phyloP scores from a whole-genome alignment of 331 rosid genomes.

The Arachis monticola region DNA sequence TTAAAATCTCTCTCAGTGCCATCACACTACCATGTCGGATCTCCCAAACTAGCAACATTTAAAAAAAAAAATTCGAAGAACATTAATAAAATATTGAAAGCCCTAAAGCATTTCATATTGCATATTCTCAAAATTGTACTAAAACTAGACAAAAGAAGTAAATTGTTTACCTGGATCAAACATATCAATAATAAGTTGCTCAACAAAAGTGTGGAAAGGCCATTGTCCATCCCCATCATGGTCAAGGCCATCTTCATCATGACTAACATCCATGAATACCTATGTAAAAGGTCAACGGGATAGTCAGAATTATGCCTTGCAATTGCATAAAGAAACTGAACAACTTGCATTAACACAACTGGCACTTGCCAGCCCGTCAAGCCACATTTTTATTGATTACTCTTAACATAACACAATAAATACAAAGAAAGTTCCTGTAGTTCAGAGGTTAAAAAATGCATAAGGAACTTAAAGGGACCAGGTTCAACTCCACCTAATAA shows the following conservation, averaged over 20 bases:
- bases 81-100: slow-evolving; percentile 22
- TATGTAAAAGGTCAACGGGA: slow-evolving; percentile 43
- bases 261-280: slow-evolving; percentile 53
- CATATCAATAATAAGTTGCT: slow-evolving; percentile 90
- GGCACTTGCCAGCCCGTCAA: too few species aligned
- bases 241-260: slow-evolving; percentile 72
- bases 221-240: slow-evolving; percentile 80
- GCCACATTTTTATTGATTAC: too few species aligned
- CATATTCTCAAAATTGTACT: slow-evolving; percentile 22
- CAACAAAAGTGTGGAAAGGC: slow-evolving; percentile 88
- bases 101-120: not conserved
- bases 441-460: too few species aligned
- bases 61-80: slow-evolving; percentile 29
- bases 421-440: too few species aligned
- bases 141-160: not conserved
- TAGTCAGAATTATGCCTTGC: slow-evolving; percentile 29
- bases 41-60: slow-evolving; percentile 81
- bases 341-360: not conserved
- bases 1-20: slow-evolving; percentile 95
- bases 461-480: too few species aligned
- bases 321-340: slow-evolving; percentile 30
- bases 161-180: slow-evolving; percentile 84
- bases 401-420: too few species aligned
- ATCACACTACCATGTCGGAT: slow-evolving; percentile 96
- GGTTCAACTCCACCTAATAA: too few species aligned